These are phyloP conservation scores for Boletellus dicymbophilus DNA, from an alignment of 1,284 basidiomycete species.

Conservation along the genomic window DNA sequence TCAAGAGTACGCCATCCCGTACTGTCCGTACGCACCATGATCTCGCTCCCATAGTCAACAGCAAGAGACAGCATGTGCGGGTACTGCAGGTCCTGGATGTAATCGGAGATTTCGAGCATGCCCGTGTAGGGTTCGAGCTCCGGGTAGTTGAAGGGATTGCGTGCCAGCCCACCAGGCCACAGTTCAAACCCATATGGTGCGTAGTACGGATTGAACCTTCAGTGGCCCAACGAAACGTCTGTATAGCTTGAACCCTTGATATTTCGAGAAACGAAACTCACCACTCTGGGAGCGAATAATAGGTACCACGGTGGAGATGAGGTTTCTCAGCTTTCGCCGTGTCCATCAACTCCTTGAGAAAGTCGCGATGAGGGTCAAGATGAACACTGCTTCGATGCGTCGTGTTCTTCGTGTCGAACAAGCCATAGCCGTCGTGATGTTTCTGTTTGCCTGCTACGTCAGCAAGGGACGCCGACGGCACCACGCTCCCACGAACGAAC, in stretches of 20 bases:
- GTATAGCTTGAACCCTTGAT: too few species aligned
- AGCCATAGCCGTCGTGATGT: slow-evolving; percentile 50
- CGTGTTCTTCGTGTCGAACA: slow-evolving; percentile 57
- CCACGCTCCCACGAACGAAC: slow-evolving; percentile 32
- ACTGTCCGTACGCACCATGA: slow-evolving; percentile 49
- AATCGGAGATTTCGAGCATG: slow-evolving; percentile 49
- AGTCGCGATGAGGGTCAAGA: slow-evolving; percentile 53
- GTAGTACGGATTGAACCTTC: slow-evolving; percentile 56
- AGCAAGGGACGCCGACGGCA: neutral
- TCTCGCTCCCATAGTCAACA: slow-evolving; percentile 51
- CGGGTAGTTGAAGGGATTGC: slow-evolving; percentile 49
- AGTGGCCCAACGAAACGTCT: neutral
- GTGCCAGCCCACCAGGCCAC: slow-evolving; percentile 57
- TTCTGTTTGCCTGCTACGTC: slow-evolving; percentile 36
- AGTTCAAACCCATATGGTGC: slow-evolving; percentile 49
- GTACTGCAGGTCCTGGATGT: slow-evolving; percentile 51
- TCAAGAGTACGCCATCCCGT: neutral
- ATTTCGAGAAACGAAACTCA: slow-evolving; percentile 18
- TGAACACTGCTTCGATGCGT: slow-evolving; percentile 50
- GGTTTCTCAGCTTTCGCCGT: slow-evolving; percentile 52
- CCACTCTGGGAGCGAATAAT: slow-evolving; percentile 57
- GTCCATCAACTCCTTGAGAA: slow-evolving; percentile 52
- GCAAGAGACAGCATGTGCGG: slow-evolving; percentile 60
- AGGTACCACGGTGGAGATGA: slow-evolving; percentile 50
- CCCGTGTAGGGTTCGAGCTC: slow-evolving; percentile 58